Conservation (phyloP, 2,329 filamentous ascomycete genomes). For the Byssothecium circinans region DNA sequence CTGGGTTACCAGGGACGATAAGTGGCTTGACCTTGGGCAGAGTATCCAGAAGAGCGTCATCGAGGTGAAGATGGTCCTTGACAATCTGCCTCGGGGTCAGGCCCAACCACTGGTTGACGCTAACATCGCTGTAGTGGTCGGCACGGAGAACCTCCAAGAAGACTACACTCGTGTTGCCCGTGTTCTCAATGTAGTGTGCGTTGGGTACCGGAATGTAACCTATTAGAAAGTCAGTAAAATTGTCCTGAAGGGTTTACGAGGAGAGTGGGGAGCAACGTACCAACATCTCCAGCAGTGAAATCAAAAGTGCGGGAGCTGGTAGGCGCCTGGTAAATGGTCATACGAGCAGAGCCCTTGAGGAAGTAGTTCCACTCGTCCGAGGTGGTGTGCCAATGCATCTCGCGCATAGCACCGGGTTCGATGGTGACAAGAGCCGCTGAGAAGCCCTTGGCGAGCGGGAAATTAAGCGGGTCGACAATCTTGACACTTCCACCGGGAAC, state of each 20-base stretch:
- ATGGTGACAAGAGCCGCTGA: conserved; percentile 60
- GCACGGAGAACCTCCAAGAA: conserved; percentile 64
- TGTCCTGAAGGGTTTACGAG: too few species aligned
- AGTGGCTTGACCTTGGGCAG: conserved; percentile 45
- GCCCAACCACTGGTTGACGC: conserved; percentile 61
- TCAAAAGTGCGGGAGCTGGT: conserved; percentile 58
- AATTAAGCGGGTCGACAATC: conserved; percentile 60
- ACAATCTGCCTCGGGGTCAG: conserved; percentile 49
- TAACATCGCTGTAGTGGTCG: conserved; percentile 56
- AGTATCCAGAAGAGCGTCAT: conserved; percentile 26
- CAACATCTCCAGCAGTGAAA: conserved; percentile 62
- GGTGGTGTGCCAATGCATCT: conserved; percentile 65
- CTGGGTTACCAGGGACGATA: conserved; percentile 42
- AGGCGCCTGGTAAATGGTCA: conserved; percentile 60
- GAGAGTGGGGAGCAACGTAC: too few species aligned
- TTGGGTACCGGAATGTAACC: conserved; percentile 58
- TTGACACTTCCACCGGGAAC: conserved; percentile 62
- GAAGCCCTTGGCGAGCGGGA: conserved; percentile 59
- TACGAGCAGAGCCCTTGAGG: conserved; percentile 57
- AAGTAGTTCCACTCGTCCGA: conserved; percentile 66
- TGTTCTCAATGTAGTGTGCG: conserved; percentile 65
- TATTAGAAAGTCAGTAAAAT: too few species aligned
- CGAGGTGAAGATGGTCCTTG: conserved; percentile 29
- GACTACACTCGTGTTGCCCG: conserved; percentile 58
- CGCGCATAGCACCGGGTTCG: conserved; percentile 65